phyloP scores from a whole-genome alignment of 2,329 filamentous ascomycete species.

The Calonectria hongkongensis region DNA sequence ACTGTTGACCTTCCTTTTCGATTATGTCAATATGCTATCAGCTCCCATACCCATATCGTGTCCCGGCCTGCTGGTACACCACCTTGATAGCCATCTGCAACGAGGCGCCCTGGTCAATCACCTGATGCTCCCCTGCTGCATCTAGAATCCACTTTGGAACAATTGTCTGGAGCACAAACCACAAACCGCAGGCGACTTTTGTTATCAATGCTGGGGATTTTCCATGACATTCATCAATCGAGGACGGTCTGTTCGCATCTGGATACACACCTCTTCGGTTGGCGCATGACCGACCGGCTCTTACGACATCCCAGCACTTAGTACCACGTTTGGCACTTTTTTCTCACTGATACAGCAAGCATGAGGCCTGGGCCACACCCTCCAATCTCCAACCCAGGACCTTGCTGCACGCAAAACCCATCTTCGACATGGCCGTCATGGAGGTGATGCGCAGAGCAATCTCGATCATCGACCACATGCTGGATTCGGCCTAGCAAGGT shows the following conservation, averaged over 20 bases:
- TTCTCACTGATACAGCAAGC: background rate
- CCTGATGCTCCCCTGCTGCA: constrained; percentile 40
- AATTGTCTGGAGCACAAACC: constrained; percentile 26
- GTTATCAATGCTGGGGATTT: constrained; percentile 24
- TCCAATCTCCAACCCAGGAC: constrained; percentile 26
- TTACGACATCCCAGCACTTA: constrained; percentile 20
- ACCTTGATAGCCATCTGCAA: constrained; percentile 27
- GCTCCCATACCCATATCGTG: background rate
- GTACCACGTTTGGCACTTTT: background rate
- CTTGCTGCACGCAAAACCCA: constrained; percentile 11
- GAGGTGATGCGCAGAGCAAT: constrained; percentile 11
- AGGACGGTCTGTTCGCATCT: constrained; percentile 24
- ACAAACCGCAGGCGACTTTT: constrained; percentile 20
- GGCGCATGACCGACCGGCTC: constrained; percentile 11
- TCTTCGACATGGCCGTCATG: constrained; percentile 9
- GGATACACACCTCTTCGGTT: constrained; percentile 23
- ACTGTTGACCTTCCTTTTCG: constrained; percentile 25
- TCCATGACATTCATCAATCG: constrained; percentile 20
- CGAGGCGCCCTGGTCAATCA: constrained; percentile 30
- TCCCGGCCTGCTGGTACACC: constrained; percentile 23
- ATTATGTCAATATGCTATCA: constrained; percentile 16
- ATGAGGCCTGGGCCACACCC: constrained; percentile 15
- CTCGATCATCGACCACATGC: constrained; percentile 20
- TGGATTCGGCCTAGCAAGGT: constrained; percentile 16
- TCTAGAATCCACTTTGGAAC: constrained; percentile 32